Evolutionary conservation across 169 alveolate species (phyloP).

Genomic region (Eimeria falciformis): DNA sequence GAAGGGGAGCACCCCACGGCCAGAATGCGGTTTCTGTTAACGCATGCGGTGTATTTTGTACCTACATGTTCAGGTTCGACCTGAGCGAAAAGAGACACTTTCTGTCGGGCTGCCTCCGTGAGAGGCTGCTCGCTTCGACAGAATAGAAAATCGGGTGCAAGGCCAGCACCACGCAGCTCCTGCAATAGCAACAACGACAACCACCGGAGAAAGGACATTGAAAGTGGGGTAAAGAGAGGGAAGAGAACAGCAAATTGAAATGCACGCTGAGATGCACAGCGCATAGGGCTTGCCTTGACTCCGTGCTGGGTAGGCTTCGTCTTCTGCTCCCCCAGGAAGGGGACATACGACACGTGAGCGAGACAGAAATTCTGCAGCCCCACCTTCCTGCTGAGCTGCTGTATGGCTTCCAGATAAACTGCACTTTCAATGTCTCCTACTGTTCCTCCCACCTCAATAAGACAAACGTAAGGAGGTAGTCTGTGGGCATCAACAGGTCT

Average conservation of each 20-base stretch:
- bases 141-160: constrained; percentile 80
- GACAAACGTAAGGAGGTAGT: constrained; percentile 92
- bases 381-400: constrained; percentile 88
- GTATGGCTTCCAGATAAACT: constrained; percentile 94
- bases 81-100: constrained; percentile 90
- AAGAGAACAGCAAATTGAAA: neutral
- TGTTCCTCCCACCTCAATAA: constrained; percentile 97
- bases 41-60: constrained; percentile 4
- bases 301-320: constrained; percentile 97
- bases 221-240: neutral
- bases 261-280: constrained; percentile 72
- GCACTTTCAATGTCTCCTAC: constrained; percentile 98
- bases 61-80: constrained; percentile 87
- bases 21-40: no score
- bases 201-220: neutral
- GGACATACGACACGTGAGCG: constrained; percentile 69
- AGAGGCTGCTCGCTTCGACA: constrained; percentile 90
- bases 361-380: constrained; percentile 92
- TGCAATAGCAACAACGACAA: constrained; percentile 49
- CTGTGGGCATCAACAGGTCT: constrained; percentile 74
- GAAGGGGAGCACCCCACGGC: no score
- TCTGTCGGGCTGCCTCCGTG: constrained; percentile 83
- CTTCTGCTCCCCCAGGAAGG: constrained; percentile 91
- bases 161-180: constrained; percentile 81
- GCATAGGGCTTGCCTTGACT: constrained; percentile 88